A percentile compares a stretch with the other conserved stretches of the same genome.
Conservation (phyloP, 164 flowering plant species). For the Umbellularia californica region DNA sequence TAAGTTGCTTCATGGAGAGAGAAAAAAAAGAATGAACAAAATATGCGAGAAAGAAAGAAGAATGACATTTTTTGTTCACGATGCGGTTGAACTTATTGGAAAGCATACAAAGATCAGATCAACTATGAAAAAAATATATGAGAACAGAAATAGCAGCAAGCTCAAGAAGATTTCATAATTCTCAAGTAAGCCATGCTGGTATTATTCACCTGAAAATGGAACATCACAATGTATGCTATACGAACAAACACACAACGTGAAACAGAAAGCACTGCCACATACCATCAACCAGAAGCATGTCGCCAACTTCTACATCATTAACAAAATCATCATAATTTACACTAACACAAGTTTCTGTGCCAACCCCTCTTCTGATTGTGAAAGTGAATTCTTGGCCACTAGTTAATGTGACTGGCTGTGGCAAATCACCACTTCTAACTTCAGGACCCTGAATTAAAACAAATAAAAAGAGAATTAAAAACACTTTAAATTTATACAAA, state of each 20-base stretch:
- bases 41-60: neutral
- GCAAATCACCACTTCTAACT: conserved; percentile 98
- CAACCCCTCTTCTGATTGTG: conserved; percentile 90
- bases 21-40: too few relatives aligned
- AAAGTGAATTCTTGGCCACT: conserved; percentile 89
- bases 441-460: conserved; percentile 77
- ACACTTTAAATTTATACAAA: neutral
- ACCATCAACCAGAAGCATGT: conserved; percentile 99
- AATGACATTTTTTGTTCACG: neutral
- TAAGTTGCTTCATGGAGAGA: too few relatives aligned
- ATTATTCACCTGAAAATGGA: neutral
- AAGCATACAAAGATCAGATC: neutral
- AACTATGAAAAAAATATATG: too few relatives aligned
- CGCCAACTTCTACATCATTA: conserved; percentile 94
- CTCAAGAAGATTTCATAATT: neutral
- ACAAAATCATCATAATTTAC: conserved; percentile 97
- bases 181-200: neutral
- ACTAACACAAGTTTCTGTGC: conserved; percentile 83
- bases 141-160: neutral
- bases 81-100: neutral
- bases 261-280: conserved; percentile 17
- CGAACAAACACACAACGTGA: neutral
- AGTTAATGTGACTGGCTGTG: conserved; percentile 68
- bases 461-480: conserved; percentile 1
- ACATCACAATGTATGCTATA: neutral